These are phyloP conservation scores for Trametes versicolor DNA, from an alignment of 1,284 basidiomycete genomes.

Conservation along the genomic window DNA sequence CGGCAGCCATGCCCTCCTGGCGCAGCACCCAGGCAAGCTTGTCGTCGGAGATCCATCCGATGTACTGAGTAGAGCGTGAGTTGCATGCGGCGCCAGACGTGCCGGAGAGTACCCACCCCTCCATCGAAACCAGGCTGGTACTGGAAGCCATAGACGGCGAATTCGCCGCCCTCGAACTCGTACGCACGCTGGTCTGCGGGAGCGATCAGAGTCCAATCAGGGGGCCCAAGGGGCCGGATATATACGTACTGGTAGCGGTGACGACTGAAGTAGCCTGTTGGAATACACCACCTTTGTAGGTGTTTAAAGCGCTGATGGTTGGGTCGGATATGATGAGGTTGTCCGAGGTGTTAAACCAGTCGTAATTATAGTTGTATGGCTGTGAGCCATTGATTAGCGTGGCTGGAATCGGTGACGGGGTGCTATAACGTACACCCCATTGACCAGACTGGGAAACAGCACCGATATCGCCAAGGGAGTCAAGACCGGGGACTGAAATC, in stretches of 20 bases:
- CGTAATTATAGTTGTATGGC: conserved; percentile 58
- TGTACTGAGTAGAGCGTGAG: conserved; percentile 60
- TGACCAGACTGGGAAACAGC: conserved; percentile 58
- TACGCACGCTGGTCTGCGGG: conserved; percentile 51
- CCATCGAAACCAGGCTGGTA: conserved; percentile 56
- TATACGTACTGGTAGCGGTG: conserved; percentile 34
- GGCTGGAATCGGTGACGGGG: conserved; percentile 11
- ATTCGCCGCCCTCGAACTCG: conserved; percentile 53
- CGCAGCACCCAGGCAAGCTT: conserved; percentile 80
- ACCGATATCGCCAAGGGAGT: conserved; percentile 34
- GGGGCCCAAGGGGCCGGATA: not conserved
- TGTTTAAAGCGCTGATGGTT: conserved; percentile 55
- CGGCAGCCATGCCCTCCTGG: conserved; percentile 73
- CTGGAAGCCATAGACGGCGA: conserved; percentile 70
- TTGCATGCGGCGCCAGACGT: not conserved
- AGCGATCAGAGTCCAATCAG: not conserved
- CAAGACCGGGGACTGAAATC: conserved; percentile 12
- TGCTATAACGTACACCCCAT: conserved; percentile 48
- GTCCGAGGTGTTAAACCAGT: conserved; percentile 52
- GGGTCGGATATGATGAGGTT: conserved; percentile 46
- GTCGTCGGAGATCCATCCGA: conserved; percentile 80
- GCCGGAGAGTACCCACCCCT: conserved; percentile 37
- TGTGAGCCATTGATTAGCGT: conserved; percentile 15
- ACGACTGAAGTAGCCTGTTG: conserved; percentile 56
- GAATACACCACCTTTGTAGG: conserved; percentile 60